Evolutionary conservation across 202 grass and related monocot genomes (phyloP), one percentile per base, ranked within the genome.

Genomic region (Bolboschoenoplectus hybrid): DNA sequence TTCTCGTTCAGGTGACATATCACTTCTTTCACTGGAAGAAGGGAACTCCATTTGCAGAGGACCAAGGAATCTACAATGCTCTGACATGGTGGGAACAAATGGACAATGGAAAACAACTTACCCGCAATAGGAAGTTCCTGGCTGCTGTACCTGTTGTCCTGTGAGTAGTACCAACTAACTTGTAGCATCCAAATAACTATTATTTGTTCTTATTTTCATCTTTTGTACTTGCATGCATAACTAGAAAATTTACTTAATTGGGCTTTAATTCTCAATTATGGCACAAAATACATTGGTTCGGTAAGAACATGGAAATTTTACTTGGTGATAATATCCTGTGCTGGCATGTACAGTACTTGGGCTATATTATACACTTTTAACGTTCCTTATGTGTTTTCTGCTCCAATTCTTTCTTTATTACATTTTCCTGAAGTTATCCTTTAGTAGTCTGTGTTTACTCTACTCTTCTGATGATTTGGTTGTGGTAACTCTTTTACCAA

Each of bases 1-100:
- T 82, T 36, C 80, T 46, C 34, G 64, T 89, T 74, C 72, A 89
- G 88, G 58, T 89, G 51, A 89, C 88, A 51, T 89, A 89, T 83
- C 85, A 89, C 68, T 89, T 89, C 67, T 89, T 90, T 62, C 88
- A 90, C 76, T 90, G 88, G 88, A 84, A 87, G 63, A 90, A 90
- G 47, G 85, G 88, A 4, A 90, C 88, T 78, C 81, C 85, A 34
- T 87, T 90, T 82, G 81, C 88, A 2, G 88, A 90, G 38, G 88
- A 90, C 69, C 88, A 90, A 67, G 88, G 85, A 51, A 87, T 87
- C 63, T 90, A 90, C 63, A 90, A 87, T 4, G 50, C 80, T 20
- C 47, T 90, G 61, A 90, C 88, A 13, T 90, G 88, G 88, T 90
- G 88, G 88, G 88, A 90, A 16, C 88, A 90, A 45, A 84, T 90